These are phyloP conservation scores for Penicillium sp. DNA, from an alignment of 2,329 filamentous ascomycete species.

Conservation along the genomic window DNA sequence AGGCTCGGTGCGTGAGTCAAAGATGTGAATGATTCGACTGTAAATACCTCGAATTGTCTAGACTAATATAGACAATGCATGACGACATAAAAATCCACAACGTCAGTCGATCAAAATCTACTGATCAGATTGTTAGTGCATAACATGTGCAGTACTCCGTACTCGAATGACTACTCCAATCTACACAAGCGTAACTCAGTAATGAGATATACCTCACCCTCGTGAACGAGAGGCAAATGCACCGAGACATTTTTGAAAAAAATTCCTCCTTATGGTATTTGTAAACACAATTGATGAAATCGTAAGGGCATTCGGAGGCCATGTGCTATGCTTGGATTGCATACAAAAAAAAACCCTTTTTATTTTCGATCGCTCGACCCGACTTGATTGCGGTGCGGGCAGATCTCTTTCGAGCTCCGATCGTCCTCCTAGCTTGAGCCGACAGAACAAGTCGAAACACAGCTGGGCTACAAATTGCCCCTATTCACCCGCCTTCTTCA, in stretches of 20 bases:
- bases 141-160: no score
- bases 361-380: slow-evolving; percentile 36
- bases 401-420: slow-evolving; percentile 33
- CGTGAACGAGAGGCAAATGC: background rate
- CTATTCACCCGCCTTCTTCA: slow-evolving; percentile 30
- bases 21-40: slow-evolving; percentile 26
- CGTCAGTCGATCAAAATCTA: no score
- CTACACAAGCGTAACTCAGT: background rate
- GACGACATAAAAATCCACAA: no score
- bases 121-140: no score
- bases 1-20: slow-evolving; percentile 38
- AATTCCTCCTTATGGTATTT: slow-evolving; percentile 39
- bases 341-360: slow-evolving; percentile 38
- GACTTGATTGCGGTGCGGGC: slow-evolving; percentile 27
- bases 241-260: slow-evolving; percentile 13
- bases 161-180: no score
- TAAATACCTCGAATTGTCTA: no score
- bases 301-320: slow-evolving; percentile 40
- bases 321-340: slow-evolving; percentile 35
- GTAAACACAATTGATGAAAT: slow-evolving; percentile 36
- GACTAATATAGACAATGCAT: no score
- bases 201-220: background rate
- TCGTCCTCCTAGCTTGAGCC: slow-evolving; percentile 31
- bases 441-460: slow-evolving; percentile 31
- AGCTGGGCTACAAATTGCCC: slow-evolving; percentile 31